Evolutionary conservation across 441 rosid species (phyloP).

Genomic region (Pelargonium australe): DNA sequence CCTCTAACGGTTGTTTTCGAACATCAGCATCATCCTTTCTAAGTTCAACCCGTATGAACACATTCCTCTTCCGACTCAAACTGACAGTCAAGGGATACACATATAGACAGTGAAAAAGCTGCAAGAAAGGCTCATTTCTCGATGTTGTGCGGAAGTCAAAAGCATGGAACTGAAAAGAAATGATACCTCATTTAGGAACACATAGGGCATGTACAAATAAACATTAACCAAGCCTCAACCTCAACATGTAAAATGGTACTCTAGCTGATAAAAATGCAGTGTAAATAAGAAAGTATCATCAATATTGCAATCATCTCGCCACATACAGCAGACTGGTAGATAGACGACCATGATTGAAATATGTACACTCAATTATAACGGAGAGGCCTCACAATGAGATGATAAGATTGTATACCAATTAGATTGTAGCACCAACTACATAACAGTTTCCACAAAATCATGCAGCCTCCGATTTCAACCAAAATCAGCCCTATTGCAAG

Average conservation of each 20-base stretch:
- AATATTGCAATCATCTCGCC: constrained; percentile 5
- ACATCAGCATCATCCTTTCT: constrained; percentile 93
- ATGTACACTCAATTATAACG: not conserved
- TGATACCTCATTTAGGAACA: constrained; percentile 20
- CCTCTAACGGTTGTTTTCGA: constrained; percentile 94
- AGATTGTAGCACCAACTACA: not conserved
- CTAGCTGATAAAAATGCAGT: constrained; percentile 8
- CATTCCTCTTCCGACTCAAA: constrained; percentile 91
- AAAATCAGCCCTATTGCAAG: not conserved
- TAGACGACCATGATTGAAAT: not conserved
- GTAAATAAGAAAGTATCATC: not conserved
- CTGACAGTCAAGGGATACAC: constrained; percentile 83
- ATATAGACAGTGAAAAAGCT: constrained; percentile 90
- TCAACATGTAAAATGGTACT: not conserved
- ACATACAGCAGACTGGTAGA: constrained; percentile 6
- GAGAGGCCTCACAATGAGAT: not conserved
- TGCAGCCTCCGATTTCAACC: not conserved
- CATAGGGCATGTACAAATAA: not conserved
- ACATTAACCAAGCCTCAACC: not conserved
- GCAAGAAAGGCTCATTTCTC: constrained; percentile 97
- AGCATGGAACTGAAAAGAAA: constrained; percentile 64
- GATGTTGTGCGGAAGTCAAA: constrained; percentile 93
- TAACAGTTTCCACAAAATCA: not conserved
- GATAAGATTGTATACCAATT: not conserved
- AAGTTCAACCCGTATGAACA: constrained; percentile 83